A percentile compares a stretch with the other conserved stretches of the same genome.
Evolutionary conservation across 345 rosid genomes (phyloP).

Genomic region (Jatropha curcas): DNA sequence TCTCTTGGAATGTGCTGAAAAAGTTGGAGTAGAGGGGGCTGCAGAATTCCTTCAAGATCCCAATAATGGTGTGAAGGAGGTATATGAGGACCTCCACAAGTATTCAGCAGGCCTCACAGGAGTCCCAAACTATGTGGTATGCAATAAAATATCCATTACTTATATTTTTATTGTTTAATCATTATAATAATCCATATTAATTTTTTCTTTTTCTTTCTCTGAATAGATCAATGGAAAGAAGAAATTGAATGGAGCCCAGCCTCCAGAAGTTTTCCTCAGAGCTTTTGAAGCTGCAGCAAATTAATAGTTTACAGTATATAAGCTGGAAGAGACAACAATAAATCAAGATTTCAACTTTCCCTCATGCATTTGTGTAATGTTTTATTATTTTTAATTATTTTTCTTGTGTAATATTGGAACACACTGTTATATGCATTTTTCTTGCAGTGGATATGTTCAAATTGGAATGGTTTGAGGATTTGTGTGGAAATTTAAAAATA

Average conservation of each 20-base stretch:
- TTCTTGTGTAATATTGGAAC: too few relatives aligned
- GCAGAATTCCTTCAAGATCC: slow-evolving; percentile 74
- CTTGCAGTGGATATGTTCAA: too few relatives aligned
- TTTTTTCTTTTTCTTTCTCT: slow-evolving; percentile 5
- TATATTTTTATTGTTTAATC: too few relatives aligned
- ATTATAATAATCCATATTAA: neutral
- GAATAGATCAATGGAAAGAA: slow-evolving; percentile 80
- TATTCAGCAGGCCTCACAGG: slow-evolving; percentile 60
- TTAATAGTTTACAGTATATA: slow-evolving; percentile 28
- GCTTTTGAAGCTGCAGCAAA: slow-evolving; percentile 59
- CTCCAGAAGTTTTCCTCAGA: slow-evolving; percentile 62
- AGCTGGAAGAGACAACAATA: too few relatives aligned
- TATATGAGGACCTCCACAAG: slow-evolving; percentile 59
- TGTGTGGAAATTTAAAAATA: too few relatives aligned
- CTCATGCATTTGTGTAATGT: too few relatives aligned
- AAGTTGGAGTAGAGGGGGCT: slow-evolving; percentile 78
- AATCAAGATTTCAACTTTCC: too few relatives aligned
- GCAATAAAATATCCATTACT: slow-evolving; percentile 14
- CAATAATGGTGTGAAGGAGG: slow-evolving; percentile 66
- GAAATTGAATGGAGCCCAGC: slow-evolving; percentile 74
- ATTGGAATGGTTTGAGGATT: too few relatives aligned
- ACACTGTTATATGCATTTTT: too few relatives aligned
- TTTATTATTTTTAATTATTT: too few relatives aligned
- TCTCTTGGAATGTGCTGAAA: slow-evolving; percentile 70
- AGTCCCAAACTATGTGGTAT: slow-evolving; percentile 79